These are phyloP conservation scores for Nemophila menziesii DNA, from an alignment of 257 asterid species.

Conservation along the genomic window DNA sequence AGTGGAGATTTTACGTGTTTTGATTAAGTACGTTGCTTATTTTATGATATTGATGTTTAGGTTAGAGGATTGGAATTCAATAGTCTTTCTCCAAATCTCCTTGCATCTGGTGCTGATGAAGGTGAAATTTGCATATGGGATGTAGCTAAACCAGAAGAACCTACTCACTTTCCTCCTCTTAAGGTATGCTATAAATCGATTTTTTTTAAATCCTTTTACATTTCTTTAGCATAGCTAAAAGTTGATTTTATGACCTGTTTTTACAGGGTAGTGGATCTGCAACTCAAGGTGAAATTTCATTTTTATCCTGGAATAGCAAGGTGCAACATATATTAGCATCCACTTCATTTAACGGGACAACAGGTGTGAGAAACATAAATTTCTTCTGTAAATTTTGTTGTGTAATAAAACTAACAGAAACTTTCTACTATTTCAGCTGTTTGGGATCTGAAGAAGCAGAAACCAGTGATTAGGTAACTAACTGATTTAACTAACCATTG, in stretches of 20 bases:
- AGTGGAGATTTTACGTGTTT: not conserved
- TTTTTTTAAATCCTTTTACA: not conserved
- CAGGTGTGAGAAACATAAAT: slow-evolving; percentile 36
- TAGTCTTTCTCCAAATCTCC: slow-evolving; percentile 52
- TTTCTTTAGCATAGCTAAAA: not conserved
- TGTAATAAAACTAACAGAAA: slow-evolving; percentile 7
- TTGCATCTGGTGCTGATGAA: slow-evolving; percentile 99
- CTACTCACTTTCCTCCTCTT: slow-evolving; percentile 77
- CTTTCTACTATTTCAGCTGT: slow-evolving; percentile 49
- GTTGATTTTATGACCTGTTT: slow-evolving; percentile 8
- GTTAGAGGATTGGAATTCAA: slow-evolving; percentile 92
- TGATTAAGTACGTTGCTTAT: not conserved
- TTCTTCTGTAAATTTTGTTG: not conserved
- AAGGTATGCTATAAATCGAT: slow-evolving; percentile 38
- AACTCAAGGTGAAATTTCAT: slow-evolving; percentile 93
- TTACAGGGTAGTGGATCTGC: slow-evolving; percentile 86
- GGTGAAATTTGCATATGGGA: slow-evolving; percentile 97
- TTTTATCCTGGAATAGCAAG: slow-evolving; percentile 83
- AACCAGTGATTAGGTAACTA: slow-evolving; percentile 84
- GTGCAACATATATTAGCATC: slow-evolving; percentile 87
- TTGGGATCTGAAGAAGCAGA: slow-evolving; percentile 96
- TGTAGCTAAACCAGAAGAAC: slow-evolving; percentile 61
- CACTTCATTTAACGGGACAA: slow-evolving; percentile 82
- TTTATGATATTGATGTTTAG: slow-evolving; percentile 24
- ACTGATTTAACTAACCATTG: too few relatives aligned